Conservation (phyloP, 805 yeast species). For the Teunomyces tritomae region DNA sequence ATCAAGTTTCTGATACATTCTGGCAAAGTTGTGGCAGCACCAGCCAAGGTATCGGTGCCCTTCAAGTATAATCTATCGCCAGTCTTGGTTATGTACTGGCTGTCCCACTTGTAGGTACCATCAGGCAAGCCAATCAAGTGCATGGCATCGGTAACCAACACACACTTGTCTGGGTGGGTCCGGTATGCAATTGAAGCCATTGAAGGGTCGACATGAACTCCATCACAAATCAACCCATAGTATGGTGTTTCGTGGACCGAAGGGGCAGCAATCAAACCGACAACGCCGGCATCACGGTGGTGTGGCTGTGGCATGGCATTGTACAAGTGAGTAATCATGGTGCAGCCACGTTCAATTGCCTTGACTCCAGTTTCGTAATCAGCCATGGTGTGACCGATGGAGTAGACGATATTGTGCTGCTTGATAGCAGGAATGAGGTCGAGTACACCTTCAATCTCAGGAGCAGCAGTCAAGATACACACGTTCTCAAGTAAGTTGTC, state of each 20-base stretch:
- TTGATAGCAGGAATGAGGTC: constrained; percentile 38
- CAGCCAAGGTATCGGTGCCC: constrained; percentile 59
- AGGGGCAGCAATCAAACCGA: constrained; percentile 45
- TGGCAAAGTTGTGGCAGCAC: constrained; percentile 56
- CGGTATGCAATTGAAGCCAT: constrained; percentile 49
- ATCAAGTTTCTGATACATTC: constrained; percentile 49
- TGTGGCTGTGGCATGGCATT: constrained; percentile 65
- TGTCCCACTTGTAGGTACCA: constrained; percentile 54
- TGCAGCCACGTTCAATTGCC: constrained; percentile 51
- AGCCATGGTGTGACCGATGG: constrained; percentile 49
- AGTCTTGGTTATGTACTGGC: constrained; percentile 45
- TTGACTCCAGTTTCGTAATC: constrained; percentile 35
- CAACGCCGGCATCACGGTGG: constrained; percentile 56
- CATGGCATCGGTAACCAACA: constrained; percentile 60
- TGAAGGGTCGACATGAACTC: constrained; percentile 58
- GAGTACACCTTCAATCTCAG: constrained; percentile 47
- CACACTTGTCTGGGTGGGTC: constrained; percentile 51
- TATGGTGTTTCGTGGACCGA: constrained; percentile 34
- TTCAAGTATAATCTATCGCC: constrained; percentile 47
- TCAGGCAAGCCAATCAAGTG: constrained; percentile 54
- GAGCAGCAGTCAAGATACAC: constrained; percentile 50
- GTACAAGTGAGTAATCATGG: constrained; percentile 60
- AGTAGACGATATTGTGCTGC: constrained; percentile 33
- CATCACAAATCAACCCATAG: constrained; percentile 57
- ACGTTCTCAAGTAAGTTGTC: constrained; percentile 32